Conservation (phyloP, 345 rosid species). For the Brassica cretica region DNA sequence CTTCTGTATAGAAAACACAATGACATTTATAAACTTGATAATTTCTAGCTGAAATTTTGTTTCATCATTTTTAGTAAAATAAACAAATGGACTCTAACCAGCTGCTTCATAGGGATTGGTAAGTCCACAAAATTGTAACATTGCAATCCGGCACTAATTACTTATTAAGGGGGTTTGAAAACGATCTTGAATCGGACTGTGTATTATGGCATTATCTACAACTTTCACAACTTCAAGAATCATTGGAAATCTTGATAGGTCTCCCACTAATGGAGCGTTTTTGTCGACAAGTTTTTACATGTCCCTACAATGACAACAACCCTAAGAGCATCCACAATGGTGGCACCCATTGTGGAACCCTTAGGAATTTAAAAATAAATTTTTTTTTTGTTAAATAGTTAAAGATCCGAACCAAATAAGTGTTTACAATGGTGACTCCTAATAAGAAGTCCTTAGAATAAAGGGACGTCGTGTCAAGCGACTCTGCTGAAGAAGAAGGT, state of each 20-base stretch:
- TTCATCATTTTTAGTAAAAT: not conserved
- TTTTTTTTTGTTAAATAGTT: too few species aligned
- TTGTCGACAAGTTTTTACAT: constrained; percentile 25
- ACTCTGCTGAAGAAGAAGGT: too few species aligned
- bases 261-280: constrained; percentile 27
- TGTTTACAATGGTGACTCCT: too few species aligned
- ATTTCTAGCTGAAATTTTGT: not conserved
- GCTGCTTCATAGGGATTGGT: constrained; percentile 14
- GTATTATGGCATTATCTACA: constrained; percentile 17
- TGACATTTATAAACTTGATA: not conserved
- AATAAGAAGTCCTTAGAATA: too few species aligned
- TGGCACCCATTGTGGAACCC: too few species aligned
- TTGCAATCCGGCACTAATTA: constrained; percentile 18
- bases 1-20: not conserved
- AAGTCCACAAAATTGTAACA: constrained; percentile 1
- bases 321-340: not conserved
- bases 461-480: too few species aligned
- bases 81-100: not conserved
- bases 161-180: not conserved
- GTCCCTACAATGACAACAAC: constrained; percentile 38
- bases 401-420: too few species aligned
- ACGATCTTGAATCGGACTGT: constrained; percentile 8
- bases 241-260: constrained; percentile 37
- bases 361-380: too few species aligned
- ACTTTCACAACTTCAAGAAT: constrained; percentile 18